Evolutionary conservation across 1,139 yeast genomes (phyloP), one percentile per base, ranked within the genome.

Genomic region (Yamadazyma atmosphaerica): DNA sequence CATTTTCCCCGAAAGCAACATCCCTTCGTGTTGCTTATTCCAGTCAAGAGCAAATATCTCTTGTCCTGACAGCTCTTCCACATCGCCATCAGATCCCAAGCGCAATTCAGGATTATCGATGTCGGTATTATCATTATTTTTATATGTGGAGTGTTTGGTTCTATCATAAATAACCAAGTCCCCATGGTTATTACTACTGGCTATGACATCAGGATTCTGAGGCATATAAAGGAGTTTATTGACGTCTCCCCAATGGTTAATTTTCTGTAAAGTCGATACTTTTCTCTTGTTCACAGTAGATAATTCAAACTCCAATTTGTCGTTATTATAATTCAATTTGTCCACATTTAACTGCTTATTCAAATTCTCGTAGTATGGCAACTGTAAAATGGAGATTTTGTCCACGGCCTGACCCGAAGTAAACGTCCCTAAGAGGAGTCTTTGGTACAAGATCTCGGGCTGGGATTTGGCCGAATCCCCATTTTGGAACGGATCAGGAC

Each of bases 61-160:
- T 12, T 51, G 35, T 4, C 37, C 27, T 8, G 37, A 43, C n/a
- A 16, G 10, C 8, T 5, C 21, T 4, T 18, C 36, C 9, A 4
- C 16, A n/a, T n/a, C 23, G 33, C 40, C 41, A 39, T 38, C 37
- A 48, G 21, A 7, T 2, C 42, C 44, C 17, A 68, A 51, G 8
- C 55, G 50, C 31, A 68, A 46, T 35, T 66, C 66, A 1, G 69
- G 69, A 41, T 57, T 55, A 41, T 60, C 57, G 14, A 66, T 52
- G 16, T 57, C 65, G 3, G 52, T 47, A 32, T 59, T 60, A 36
- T 62, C 66, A 19, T 56, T 52, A 41, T 37, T 36, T 43, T 60
- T 58, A 52, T 68, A 68, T 47, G 64, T 65, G 40, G 79, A 66
- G 47, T 74, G 79, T 44, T 72, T 74, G 1, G 83, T 77, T 42